These are phyloP conservation scores for Marvania coccoides DNA, from an alignment of 139 green algal species.

Conservation along the genomic window DNA sequence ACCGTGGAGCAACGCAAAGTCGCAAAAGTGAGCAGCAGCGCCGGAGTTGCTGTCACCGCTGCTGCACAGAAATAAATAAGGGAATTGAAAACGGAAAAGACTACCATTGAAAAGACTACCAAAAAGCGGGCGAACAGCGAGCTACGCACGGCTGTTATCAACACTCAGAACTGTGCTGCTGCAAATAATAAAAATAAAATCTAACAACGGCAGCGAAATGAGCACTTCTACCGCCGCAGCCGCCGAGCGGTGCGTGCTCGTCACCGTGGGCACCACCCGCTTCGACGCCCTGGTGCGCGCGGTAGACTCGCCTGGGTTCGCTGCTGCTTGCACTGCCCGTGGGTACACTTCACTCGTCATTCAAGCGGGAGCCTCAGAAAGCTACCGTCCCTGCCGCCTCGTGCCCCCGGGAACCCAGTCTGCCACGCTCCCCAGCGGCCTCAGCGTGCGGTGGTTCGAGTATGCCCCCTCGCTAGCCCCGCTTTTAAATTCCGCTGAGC, in stretches of 20 bases:
- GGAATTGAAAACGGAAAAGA: no score
- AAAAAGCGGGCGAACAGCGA: background rate
- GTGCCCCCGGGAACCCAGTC: constrained; percentile 23
- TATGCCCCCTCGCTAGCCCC: constrained; percentile 50
- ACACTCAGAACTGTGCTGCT: no score
- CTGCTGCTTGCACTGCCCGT: constrained; percentile 18
- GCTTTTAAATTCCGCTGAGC: constrained; percentile 41
- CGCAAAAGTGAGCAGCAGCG: constrained; percentile 43
- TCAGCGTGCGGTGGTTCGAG: constrained; percentile 61
- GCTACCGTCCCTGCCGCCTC: constrained; percentile 33
- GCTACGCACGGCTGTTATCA: background rate
- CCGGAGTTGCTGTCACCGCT: background rate
- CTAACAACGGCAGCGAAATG: no score
- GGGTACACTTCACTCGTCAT: constrained; percentile 65
- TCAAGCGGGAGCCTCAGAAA: constrained; percentile 29
- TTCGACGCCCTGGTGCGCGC: constrained; percentile 68
- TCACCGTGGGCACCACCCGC: constrained; percentile 80
- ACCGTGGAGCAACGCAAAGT: constrained; percentile 73
- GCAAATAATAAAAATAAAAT: no score
- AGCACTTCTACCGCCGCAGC: background rate
- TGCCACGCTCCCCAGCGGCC: constrained; percentile 15
- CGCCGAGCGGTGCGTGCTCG: constrained; percentile 38
- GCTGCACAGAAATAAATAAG: no score
- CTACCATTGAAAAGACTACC: background rate
- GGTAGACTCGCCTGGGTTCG: constrained; percentile 44